Conservation (phyloP, 1,284 basidiomycete species). For the Marasmius sp. region DNA sequence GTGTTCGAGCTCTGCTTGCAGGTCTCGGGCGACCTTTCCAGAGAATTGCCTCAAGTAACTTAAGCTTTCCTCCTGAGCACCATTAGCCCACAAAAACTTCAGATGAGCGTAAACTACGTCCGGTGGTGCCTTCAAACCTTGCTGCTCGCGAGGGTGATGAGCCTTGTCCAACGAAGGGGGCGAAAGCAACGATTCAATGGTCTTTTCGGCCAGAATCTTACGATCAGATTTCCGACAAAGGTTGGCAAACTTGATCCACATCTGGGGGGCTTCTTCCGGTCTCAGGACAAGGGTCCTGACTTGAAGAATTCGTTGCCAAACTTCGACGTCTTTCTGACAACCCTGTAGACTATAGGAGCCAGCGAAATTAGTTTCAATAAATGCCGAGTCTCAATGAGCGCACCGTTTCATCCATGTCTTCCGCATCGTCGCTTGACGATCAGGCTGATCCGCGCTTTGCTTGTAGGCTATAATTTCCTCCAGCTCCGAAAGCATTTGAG, state of each 20-base stretch:
- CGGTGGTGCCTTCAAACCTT: conserved; percentile 83
- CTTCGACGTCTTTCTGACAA: conserved; percentile 97
- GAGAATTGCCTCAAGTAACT: conserved; percentile 88
- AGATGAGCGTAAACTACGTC: conserved; percentile 97
- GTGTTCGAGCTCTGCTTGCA: conserved; percentile 58
- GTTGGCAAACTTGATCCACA: conserved; percentile 80
- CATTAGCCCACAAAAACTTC: conserved; percentile 96
- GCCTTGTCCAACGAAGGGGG: conserved; percentile 36
- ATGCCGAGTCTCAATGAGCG: conserved; percentile 12
- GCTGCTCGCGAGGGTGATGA: conserved; percentile 44
- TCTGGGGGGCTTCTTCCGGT: conserved; percentile 93
- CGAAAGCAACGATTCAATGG: conserved; percentile 88
- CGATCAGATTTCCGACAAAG: conserved; percentile 51
- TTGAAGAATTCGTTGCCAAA: conserved; percentile 98
- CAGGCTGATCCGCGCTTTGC: conserved; percentile 90
- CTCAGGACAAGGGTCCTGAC: conserved; percentile 93
- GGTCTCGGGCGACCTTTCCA: conserved; percentile 71
- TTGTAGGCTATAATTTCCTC: conserved; percentile 99
- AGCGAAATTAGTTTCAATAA: background rate
- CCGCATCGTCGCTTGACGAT: conserved; percentile 83
- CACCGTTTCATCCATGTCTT: conserved; percentile 96
- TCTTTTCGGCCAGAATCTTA: conserved; percentile 92
- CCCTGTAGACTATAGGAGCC: conserved; percentile 76
- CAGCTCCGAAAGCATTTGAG: conserved; percentile 98
- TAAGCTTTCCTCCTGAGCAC: conserved; percentile 79